phyloP scores from a whole-genome alignment of 805 yeast genomes.

The Metschnikowia arizonensis region DNA sequence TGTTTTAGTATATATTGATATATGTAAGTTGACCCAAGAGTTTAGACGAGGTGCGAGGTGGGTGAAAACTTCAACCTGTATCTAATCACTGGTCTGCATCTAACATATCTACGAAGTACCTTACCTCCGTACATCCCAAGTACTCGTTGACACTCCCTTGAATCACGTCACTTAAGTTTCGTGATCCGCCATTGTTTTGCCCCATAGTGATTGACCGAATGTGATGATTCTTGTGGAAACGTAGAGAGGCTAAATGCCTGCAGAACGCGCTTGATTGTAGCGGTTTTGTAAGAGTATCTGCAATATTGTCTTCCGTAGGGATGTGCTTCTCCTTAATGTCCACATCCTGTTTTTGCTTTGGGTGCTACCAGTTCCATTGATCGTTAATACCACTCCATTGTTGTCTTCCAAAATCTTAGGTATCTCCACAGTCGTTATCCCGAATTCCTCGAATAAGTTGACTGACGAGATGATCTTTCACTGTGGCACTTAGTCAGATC shows the following conservation, averaged over 20 bases:
- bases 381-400: conserved; percentile 5
- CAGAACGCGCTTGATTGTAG: background rate
- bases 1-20: too few species aligned
- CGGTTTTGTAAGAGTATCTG: background rate
- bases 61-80: too few species aligned
- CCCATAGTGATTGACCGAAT: background rate
- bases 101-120: background rate
- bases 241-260: background rate
- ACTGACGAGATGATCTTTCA: background rate
- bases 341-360: background rate
- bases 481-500: background rate
- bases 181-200: background rate
- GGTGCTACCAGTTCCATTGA: background rate
- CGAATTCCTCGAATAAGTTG: background rate
- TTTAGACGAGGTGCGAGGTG: too few species aligned
- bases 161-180: background rate
- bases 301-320: background rate
- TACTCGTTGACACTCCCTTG: background rate
- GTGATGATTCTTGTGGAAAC: background rate
- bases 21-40: too few species aligned
- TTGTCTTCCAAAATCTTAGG: conserved; percentile 7
- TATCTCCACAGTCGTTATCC: background rate
- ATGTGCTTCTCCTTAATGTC: background rate
- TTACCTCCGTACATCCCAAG: background rate
- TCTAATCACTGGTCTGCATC: too few species aligned